Conservation (phyloP, 208 protist species). For the Leishmania tarentolae region DNA sequence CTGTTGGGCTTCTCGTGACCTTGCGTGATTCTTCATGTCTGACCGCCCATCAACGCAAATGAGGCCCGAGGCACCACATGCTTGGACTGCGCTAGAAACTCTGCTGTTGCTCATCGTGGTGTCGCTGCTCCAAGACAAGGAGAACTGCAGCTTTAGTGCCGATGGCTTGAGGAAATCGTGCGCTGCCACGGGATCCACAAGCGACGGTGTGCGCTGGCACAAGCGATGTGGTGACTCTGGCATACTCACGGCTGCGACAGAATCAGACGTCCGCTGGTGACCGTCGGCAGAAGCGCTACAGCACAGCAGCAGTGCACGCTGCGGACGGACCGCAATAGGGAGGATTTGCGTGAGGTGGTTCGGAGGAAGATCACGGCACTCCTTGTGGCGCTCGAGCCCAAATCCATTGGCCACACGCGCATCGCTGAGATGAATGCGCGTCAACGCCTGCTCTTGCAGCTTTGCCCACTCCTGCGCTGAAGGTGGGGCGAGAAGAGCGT, state of each 20-base stretch:
- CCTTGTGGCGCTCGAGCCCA: slow-evolving; percentile 62
- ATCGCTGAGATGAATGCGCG: slow-evolving; percentile 4
- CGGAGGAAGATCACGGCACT: slow-evolving; percentile 51
- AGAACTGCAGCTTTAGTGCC: not conserved
- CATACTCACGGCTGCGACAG: not conserved
- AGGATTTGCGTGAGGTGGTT: slow-evolving; percentile 58
- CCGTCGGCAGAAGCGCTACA: not conserved
- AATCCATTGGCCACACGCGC: slow-evolving; percentile 16
- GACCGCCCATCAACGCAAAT: slow-evolving; percentile 50
- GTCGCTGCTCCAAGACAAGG: not conserved
- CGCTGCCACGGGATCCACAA: not conserved
- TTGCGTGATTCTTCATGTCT: slow-evolving; percentile 35
- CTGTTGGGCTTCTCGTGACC: slow-evolving; percentile 40
- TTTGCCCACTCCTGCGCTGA: slow-evolving; percentile 49
- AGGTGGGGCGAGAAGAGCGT: slow-evolving; percentile 52
- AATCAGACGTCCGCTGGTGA: not conserved
- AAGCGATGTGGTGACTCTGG: not conserved
- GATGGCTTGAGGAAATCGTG: not conserved
- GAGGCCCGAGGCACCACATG: slow-evolving; percentile 2
- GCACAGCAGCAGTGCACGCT: slow-evolving; percentile 38
- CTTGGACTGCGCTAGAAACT: not conserved
- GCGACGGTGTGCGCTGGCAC: not conserved
- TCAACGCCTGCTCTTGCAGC: slow-evolving; percentile 34
- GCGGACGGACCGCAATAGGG: slow-evolving; percentile 40
- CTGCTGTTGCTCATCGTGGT: not conserved